These are phyloP conservation scores for Aspergillus ochraceoroseus DNA, from an alignment of 2,329 filamentous ascomycete genomes.

Conservation along the genomic window DNA sequence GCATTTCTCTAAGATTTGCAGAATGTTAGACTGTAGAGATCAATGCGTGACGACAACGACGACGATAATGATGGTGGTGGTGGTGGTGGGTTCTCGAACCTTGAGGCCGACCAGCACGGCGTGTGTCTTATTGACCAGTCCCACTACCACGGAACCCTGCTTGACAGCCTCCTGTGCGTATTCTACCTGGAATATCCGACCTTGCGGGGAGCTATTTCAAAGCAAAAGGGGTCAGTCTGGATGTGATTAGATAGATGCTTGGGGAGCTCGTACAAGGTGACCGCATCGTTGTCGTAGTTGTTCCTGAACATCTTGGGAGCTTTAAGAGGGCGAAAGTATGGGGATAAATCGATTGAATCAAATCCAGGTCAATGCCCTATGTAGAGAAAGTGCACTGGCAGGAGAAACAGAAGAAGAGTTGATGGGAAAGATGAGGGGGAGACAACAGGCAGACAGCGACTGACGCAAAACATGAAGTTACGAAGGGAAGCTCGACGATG, in stretches of 20 bases:
- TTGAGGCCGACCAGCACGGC: slow-evolving; percentile 93
- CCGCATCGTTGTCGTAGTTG: slow-evolving; percentile 99
- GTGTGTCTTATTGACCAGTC: slow-evolving; percentile 96
- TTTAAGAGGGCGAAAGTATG: slow-evolving; percentile 5
- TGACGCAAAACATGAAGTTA: slow-evolving; percentile 28
- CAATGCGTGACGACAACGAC: background rate
- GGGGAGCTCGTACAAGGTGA: slow-evolving; percentile 72
- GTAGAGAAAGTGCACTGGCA: background rate
- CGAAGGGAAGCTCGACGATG: slow-evolving; percentile 9
- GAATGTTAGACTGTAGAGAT: slow-evolving; percentile 4
- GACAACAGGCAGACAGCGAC: slow-evolving; percentile 31
- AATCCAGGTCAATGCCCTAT: background rate
- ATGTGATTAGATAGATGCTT: slow-evolving; percentile 17
- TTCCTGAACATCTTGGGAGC: slow-evolving; percentile 79
- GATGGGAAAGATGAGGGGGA: slow-evolving; percentile 13
- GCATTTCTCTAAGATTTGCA: slow-evolving; percentile 70
- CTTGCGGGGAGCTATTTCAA: slow-evolving; percentile 78
- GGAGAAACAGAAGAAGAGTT: slow-evolving; percentile 10
- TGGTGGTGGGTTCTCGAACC: slow-evolving; percentile 50
- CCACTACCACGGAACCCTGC: slow-evolving; percentile 96
- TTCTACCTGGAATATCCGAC: slow-evolving; percentile 98
- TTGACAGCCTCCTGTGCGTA: slow-evolving; percentile 98
- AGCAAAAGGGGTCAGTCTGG: slow-evolving; percentile 17
- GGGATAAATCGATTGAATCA: background rate
- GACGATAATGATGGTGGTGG: too few relatives aligned